These are phyloP conservation scores for Stipa capillata DNA, from an alignment of 176 grass and related monocot species.

Conservation along the genomic window DNA sequence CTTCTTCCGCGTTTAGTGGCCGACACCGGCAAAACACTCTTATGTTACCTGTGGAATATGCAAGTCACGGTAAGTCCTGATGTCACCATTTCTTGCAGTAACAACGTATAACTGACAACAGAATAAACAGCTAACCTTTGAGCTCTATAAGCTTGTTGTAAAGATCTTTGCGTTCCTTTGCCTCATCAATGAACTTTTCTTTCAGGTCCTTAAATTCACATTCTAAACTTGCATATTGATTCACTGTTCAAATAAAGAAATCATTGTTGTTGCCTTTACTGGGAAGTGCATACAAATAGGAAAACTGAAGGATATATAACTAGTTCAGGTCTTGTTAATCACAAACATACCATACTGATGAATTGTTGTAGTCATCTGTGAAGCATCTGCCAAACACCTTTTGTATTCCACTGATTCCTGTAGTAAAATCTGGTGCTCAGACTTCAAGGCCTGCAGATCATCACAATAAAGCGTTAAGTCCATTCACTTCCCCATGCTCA, in stretches of 20 bases:
- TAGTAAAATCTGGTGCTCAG: constrained; percentile 52
- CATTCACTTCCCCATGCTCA: not conserved
- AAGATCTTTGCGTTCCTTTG: constrained; percentile 76
- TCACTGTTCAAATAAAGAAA: constrained; percentile 40
- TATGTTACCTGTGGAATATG: constrained; percentile 59
- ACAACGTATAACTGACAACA: not conserved
- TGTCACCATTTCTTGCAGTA: not conserved
- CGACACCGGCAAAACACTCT: constrained; percentile 91
- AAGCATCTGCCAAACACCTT: constrained; percentile 46
- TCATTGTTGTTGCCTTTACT: not conserved
- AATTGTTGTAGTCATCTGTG: constrained; percentile 35
- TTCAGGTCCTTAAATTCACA: constrained; percentile 69
- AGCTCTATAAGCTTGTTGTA: constrained; percentile 89
- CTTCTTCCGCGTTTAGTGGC: constrained; percentile 80
- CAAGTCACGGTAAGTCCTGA: not conserved
- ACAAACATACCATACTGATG: constrained; percentile 35
- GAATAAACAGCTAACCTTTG: constrained; percentile 48
- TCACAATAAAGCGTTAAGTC: not conserved
- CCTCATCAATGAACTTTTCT: constrained; percentile 58
- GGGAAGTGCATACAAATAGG: not conserved
- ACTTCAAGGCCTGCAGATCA: constrained; percentile 57
- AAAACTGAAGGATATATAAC: not conserved
- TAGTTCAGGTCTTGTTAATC: not conserved
- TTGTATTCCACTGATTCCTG: constrained; percentile 49
- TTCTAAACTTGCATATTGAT: constrained; percentile 45